Conservation (phyloP, 2,329 filamentous ascomycete genomes). For the Parasarocladium wereldwijsianum region DNA sequence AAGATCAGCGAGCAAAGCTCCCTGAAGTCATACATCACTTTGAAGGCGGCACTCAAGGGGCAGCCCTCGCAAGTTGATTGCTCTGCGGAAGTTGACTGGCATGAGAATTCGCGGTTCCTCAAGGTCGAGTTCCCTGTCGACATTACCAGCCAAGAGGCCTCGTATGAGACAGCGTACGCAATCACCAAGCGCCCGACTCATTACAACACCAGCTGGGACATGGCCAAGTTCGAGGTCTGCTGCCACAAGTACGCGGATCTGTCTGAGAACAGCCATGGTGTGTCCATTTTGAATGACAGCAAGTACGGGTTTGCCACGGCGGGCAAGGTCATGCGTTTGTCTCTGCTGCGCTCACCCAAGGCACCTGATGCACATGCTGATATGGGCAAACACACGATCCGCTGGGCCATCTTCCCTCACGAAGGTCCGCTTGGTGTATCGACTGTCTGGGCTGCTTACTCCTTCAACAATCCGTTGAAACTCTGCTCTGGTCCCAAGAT, state of each 20-base stretch:
- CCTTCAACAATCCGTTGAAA: constrained; percentile 73
- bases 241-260: constrained; percentile 90
- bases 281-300: constrained; percentile 85
- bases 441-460: constrained; percentile 71
- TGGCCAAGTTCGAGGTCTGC: constrained; percentile 96
- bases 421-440: constrained; percentile 52
- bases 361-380: constrained; percentile 88
- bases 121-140: constrained; percentile 98
- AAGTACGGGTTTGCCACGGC: constrained; percentile 92
- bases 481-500: constrained; percentile 15
- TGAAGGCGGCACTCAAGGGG: constrained; percentile 53
- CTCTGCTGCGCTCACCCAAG: constrained; percentile 74
- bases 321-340: constrained; percentile 80
- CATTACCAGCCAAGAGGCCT: constrained; percentile 78
- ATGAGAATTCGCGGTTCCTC: constrained; percentile 91
- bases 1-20: constrained; percentile 79
- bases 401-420: constrained; percentile 85
- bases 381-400: constrained; percentile 78
- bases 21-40: constrained; percentile 71
- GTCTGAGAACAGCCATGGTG: constrained; percentile 75
- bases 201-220: constrained; percentile 95
- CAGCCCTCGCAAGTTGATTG: constrained; percentile 56
- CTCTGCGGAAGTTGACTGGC: constrained; percentile 84
- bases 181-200: constrained; percentile 82
- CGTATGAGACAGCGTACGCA: constrained; percentile 90